Evolutionary conservation across 768 basidiomycete genomes (phyloP), one percentile per base, ranked within the genome.

Genomic region (Grammothele lineata): DNA sequence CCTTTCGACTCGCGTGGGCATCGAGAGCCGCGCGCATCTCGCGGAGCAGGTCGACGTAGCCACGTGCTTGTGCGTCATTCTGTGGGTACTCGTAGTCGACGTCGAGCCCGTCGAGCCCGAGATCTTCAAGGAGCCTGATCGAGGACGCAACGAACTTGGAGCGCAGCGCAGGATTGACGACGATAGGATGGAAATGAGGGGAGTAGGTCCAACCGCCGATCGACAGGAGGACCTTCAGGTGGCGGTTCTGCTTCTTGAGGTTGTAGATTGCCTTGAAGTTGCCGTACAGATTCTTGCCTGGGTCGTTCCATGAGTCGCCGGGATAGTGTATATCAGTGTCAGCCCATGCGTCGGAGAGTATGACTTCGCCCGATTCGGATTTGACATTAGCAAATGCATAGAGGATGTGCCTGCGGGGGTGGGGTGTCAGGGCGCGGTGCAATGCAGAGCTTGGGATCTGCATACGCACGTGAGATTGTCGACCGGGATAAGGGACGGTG

Each of bases 201-300:
- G 90, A 92, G 62, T 92, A 94, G 0, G 91, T 88, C 92, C 92
- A 97, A 5, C 95, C 95, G 12, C 95, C 95, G 43, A 99, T 97
- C 36, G 87, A 91, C 23, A 99, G 76, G 14, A 89, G 70, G 15
- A 85, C 74, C 55, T 87, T 89, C 61, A 92, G 74, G 51, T 85
- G 85, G 43, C 92, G 78, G 50, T 96, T 73, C 53, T 77, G 65
- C 62, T 94, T 86, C 75, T 98, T 98, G 55, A 97, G 74, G 25
- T 87, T 77, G 66, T 93, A 94, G 48, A 98, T 78, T 40, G 88
- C 89, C 62, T 95, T 96, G 69, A 98, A 80, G 66, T 95, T 95
- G 43, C 94, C 94, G 58, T 95, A 98, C 15, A 98, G 78, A 65
- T 98, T 96, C 53, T 75, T 84, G 36, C 92, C 93, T 22, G 62